A percentile compares a stretch with the other conserved stretches of the same genome.
Conservation (phyloP, 306 rosid species). For the Spatholobus suberectus region DNA sequence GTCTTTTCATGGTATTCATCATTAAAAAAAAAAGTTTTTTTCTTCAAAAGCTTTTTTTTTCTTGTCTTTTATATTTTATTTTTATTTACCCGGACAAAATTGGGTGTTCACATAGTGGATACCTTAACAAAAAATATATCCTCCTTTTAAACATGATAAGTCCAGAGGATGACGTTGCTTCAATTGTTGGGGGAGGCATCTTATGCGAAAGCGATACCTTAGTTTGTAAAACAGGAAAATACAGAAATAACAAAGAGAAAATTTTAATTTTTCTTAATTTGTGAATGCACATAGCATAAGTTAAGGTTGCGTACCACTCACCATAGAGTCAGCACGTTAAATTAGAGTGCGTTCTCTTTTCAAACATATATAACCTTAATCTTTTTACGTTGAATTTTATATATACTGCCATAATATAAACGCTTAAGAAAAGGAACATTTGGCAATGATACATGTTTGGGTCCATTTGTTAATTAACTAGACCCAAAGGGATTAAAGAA, state of each 20-base stretch:
- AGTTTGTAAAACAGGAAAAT: not conserved
- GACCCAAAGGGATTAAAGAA: slow-evolving; percentile 15
- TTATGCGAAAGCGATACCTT: not conserved
- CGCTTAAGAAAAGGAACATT: not conserved
- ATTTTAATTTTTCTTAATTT: not conserved
- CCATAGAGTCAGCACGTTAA: not conserved
- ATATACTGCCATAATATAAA: not conserved
- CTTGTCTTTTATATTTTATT: no score
- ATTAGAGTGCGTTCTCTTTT: not conserved
- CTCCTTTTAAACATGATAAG: not conserved
- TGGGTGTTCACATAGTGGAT: no score
- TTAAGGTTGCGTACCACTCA: not conserved
- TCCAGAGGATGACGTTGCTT: not conserved
- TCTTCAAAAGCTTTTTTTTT: no score
- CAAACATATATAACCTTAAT: not conserved
- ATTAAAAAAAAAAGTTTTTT: no score
- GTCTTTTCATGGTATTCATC: no score
- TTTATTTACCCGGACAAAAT: no score
- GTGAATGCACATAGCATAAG: not conserved
- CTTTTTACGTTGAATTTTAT: not conserved
- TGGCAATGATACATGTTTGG: not conserved
- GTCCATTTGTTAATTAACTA: not conserved
- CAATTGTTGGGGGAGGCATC: not conserved
- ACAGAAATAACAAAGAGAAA: not conserved
- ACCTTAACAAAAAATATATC: no score